Percentiles rank a stretch among this genome's conserved stretches.
Evolutionary conservation across 2,329 filamentous ascomycete genomes (phyloP).

Genomic region (Fonsecaea erecta): DNA sequence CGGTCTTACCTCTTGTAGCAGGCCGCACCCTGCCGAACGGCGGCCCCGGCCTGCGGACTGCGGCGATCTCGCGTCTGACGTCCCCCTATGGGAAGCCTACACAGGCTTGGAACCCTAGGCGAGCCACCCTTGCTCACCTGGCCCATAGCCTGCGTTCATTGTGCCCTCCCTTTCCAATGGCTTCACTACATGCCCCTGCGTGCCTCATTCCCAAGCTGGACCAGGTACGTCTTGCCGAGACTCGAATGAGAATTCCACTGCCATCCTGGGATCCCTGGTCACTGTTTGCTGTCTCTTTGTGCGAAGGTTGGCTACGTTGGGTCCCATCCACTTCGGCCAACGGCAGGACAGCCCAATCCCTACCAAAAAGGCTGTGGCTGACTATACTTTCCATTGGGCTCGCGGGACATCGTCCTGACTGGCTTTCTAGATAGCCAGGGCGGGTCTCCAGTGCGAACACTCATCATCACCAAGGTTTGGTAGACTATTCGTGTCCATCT

Average conservation of each 20-base stretch:
- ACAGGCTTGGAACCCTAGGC: conserved; percentile 15
- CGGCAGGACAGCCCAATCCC: conserved; percentile 10
- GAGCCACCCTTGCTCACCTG: conserved; percentile 29
- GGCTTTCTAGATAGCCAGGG: conserved; percentile 9
- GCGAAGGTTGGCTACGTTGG: conserved; percentile 6
- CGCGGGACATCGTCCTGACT: conserved; percentile 22
- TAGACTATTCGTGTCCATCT: conserved; percentile 15
- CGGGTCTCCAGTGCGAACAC: conserved; percentile 25
- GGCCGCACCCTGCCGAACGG: conserved; percentile 29
- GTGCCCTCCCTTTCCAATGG: conserved; percentile 17
- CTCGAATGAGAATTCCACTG: conserved; percentile 23
- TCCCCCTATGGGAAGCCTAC: conserved; percentile 15
- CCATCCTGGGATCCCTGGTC: conserved; percentile 16
- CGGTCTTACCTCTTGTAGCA: conserved; percentile 10
- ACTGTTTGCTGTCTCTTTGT: conserved; percentile 9
- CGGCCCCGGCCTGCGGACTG: conserved; percentile 28
- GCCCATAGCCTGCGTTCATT: background rate
- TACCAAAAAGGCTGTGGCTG: conserved; percentile 22
- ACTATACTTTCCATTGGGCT: conserved; percentile 14
- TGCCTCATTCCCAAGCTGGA: conserved; percentile 20
- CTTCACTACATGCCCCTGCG: conserved; percentile 11
- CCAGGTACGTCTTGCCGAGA: conserved; percentile 23
- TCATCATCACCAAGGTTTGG: conserved; percentile 19
- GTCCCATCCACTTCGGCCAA: conserved; percentile 22
- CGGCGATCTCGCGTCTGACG: conserved; percentile 35